Conservation (phyloP, 495 filamentous ascomycete species). For the Daldinia vernicosa region DNA sequence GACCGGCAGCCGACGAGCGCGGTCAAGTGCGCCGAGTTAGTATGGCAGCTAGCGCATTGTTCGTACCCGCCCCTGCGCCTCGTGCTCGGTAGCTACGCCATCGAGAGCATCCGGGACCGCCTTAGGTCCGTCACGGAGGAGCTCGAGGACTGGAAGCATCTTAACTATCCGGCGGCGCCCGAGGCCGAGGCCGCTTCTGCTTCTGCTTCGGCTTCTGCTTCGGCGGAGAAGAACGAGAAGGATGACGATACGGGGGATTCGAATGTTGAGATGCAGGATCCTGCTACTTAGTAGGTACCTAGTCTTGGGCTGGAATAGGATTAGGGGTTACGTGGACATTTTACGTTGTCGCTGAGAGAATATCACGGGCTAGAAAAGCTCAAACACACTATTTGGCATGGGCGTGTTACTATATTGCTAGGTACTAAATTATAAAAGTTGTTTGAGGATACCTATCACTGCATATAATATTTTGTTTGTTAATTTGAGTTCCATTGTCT, state of each 20-base stretch:
- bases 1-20: constrained; percentile 92
- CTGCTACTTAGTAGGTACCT: constrained; percentile 21
- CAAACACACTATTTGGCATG: background rate
- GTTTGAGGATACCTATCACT: background rate
- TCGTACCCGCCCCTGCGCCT: constrained; percentile 85
- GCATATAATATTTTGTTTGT: background rate
- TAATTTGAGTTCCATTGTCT: background rate
- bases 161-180: constrained; percentile 66
- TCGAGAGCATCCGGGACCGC: constrained; percentile 92
- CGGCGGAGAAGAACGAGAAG: constrained; percentile 38
- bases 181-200: constrained; percentile 32
- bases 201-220: constrained; percentile 1
- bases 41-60: constrained; percentile 97
- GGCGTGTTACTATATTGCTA: background rate
- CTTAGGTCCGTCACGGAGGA: constrained; percentile 92
- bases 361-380: background rate
- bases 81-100: constrained; percentile 88
- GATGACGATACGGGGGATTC: constrained; percentile 47
- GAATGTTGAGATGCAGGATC: constrained; percentile 32
- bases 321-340: background rate
- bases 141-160: constrained; percentile 88
- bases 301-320: background rate
- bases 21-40: constrained; percentile 91
- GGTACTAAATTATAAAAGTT: background rate
- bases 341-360: background rate